Conservation (phyloP, 108 stramenopile genomes). For the Mediolabrus comicus region DNA sequence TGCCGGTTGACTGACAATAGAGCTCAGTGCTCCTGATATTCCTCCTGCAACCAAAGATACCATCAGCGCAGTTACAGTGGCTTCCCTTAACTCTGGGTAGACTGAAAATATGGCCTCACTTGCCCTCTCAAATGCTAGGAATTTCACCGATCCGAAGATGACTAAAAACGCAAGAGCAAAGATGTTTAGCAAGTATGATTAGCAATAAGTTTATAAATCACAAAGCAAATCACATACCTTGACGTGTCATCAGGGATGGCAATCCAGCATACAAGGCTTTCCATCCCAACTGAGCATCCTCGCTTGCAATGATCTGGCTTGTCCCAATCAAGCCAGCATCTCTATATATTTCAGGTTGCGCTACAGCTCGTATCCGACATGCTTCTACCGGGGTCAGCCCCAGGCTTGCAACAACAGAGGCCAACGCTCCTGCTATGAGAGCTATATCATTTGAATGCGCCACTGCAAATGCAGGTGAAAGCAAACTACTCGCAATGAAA, state of each 20-base stretch:
- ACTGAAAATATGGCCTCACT: slow-evolving; percentile 67
- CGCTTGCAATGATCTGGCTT: slow-evolving; percentile 59
- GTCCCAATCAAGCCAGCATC: slow-evolving; percentile 68
- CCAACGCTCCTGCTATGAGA: slow-evolving; percentile 85
- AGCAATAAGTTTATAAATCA: no score
- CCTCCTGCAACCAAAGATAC: slow-evolving; percentile 89
- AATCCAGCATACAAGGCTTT: slow-evolving; percentile 83
- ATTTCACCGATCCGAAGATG: slow-evolving; percentile 94
- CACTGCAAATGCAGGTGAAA: slow-evolving; percentile 55
- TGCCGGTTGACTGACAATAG: slow-evolving; percentile 91
- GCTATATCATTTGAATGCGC: slow-evolving; percentile 77
- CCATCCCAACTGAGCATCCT: slow-evolving; percentile 61
- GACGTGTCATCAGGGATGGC: slow-evolving; percentile 87
- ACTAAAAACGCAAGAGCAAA: no score
- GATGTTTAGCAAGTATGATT: no score
- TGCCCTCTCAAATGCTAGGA: slow-evolving; percentile 89
- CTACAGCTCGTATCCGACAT: slow-evolving; percentile 86
- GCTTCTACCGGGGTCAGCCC: slow-evolving; percentile 88
- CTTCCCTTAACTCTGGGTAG: slow-evolving; percentile 61
- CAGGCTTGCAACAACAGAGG: slow-evolving; percentile 86
- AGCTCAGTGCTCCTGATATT: slow-evolving; percentile 77
- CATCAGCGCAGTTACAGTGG: slow-evolving; percentile 63
- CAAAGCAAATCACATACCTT: no score
- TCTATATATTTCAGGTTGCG: slow-evolving; percentile 74
- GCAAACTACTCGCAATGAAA: slow-evolving; percentile 40